Evolutionary conservation across 73 alveolate genomes (phyloP).

Genomic region (Paramecium sonneborni): DNA sequence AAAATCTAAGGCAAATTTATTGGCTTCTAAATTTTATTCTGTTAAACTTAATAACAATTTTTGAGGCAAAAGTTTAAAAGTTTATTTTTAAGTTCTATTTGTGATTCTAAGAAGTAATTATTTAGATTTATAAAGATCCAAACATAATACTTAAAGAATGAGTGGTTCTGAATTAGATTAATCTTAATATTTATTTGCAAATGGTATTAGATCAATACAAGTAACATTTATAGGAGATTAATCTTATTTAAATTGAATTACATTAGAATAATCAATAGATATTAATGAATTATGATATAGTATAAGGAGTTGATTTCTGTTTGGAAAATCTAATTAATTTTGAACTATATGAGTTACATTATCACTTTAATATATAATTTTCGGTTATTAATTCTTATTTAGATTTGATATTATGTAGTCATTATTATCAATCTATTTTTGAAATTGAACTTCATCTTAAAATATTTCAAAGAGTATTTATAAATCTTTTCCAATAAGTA

Average conservation of each 20-base stretch:
- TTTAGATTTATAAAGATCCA: not conserved
- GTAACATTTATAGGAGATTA: not conserved
- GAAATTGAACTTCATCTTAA: not conserved
- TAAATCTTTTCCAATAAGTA: not conserved
- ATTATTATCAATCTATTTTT: not conserved
- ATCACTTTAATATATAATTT: not conserved
- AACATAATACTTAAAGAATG: not conserved
- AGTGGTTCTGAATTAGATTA: not conserved
- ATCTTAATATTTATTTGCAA: not conserved
- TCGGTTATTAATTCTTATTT: not conserved
- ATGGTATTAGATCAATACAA: not conserved
- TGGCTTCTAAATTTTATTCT: not conserved
- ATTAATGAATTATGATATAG: not conserved
- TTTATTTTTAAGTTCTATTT: too few relatives aligned
- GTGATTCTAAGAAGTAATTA: too few relatives aligned
- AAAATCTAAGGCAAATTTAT: not conserved
- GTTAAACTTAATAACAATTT: not conserved
- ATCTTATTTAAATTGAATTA: not conserved
- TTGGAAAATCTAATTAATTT: not conserved
- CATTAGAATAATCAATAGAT: not conserved
- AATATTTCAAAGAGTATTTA: not conserved
- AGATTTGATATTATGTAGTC: not conserved
- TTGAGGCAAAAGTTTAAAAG: not conserved
- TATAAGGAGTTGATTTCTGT: not conserved
- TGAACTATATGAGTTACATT: not conserved